A percentile compares a stretch with the other conserved stretches of the same genome.
phyloP scores from a whole-genome alignment of 148 eudicot species.

The Agrostemma githago region DNA sequence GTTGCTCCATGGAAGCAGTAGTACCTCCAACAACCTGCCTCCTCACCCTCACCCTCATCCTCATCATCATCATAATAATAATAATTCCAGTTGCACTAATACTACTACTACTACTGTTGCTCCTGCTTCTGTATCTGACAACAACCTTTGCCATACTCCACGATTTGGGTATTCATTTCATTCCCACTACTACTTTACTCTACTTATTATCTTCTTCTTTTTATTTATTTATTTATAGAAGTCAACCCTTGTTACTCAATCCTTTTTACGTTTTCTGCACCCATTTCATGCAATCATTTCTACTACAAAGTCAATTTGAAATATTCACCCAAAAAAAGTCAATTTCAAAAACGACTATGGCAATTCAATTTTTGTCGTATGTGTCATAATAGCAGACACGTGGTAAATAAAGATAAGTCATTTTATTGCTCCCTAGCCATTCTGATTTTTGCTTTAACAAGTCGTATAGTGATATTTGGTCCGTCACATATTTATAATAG shows the following conservation, averaged over 20 bases:
- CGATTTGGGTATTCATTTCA: constrained; percentile 54
- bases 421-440: no score
- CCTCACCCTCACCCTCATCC: constrained; percentile 4
- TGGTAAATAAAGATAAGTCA: no score
- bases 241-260: constrained; percentile 2
- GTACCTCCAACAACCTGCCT: constrained; percentile 24
- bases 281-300: constrained; percentile 3
- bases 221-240: background rate
- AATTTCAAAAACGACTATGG: no score
- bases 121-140: constrained; percentile 19
- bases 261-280: constrained; percentile 13
- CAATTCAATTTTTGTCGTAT: no score
- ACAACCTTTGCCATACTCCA: constrained; percentile 39
- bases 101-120: no score
- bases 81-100: no score
- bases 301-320: constrained; percentile 16
- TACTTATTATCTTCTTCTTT: background rate
- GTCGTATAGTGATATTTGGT: no score
- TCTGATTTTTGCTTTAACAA: no score
- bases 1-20: constrained; percentile 47
- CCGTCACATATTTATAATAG: no score
- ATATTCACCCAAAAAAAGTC: no score
- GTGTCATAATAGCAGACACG: no score
- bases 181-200: constrained; percentile 5
- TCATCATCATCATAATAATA: no score